Evolutionary conservation across 2,329 filamentous ascomycete genomes (phyloP).

Genomic region (Calycina marina): DNA sequence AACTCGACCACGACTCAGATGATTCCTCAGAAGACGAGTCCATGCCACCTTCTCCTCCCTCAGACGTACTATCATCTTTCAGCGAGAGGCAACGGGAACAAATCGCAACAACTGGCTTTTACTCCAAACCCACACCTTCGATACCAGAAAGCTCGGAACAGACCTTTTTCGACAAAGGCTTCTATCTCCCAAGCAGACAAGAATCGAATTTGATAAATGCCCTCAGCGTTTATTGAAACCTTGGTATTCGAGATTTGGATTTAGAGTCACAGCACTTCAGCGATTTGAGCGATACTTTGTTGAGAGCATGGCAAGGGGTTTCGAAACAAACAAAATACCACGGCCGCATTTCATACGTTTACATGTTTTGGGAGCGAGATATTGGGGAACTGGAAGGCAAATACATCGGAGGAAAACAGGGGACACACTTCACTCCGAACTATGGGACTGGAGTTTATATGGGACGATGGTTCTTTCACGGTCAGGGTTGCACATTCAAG

Average conservation of each 20-base stretch:
- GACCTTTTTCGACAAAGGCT: conserved; percentile 32
- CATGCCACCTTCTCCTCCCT: conserved; percentile 42
- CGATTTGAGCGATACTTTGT: conserved; percentile 11
- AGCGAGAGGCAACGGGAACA: conserved; percentile 36
- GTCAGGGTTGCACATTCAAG: neutral
- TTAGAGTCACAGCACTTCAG: conserved; percentile 4
- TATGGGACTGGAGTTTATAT: neutral
- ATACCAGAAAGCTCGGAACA: conserved; percentile 23
- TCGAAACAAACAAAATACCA: neutral
- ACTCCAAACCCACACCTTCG: conserved; percentile 19
- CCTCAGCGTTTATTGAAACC: conserved; percentile 31
- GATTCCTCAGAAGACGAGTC: conserved; percentile 55
- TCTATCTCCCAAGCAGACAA: conserved; percentile 30
- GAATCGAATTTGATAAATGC: conserved; percentile 24
- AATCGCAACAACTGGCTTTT: conserved; percentile 27
- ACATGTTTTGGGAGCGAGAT: neutral
- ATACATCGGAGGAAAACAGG: neutral
- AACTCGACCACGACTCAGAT: conserved; percentile 53
- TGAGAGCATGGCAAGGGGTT: conserved; percentile 3
- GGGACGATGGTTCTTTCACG: neutral
- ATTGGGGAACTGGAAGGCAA: neutral
- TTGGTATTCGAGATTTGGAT: conserved; percentile 2
- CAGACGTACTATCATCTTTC: conserved; percentile 39
- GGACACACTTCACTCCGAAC: neutral
- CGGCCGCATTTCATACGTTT: neutral